Conservation (phyloP, 306 rosid genomes). For the Pterocarpus santalinus region DNA sequence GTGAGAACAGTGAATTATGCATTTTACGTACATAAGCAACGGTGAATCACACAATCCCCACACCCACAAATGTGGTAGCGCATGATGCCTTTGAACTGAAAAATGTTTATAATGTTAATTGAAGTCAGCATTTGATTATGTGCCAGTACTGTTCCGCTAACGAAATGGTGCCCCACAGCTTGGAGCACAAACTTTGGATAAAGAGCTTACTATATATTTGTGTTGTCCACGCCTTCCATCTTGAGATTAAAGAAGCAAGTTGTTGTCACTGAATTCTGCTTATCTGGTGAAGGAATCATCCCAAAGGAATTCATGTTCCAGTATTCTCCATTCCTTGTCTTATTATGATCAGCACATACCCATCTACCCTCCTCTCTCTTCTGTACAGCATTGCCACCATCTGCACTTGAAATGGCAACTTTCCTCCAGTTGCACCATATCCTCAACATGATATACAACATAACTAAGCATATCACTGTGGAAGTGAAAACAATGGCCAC, state of each 20-base stretch:
- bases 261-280: constrained; percentile 55
- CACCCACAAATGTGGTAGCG: not conserved
- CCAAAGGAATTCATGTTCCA: constrained; percentile 82
- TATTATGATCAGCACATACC: constrained; percentile 56
- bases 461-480: constrained; percentile 69
- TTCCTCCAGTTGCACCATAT: constrained; percentile 97
- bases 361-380: constrained; percentile 59
- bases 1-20: not conserved
- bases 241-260: constrained; percentile 63
- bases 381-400: constrained; percentile 48
- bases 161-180: constrained; percentile 33
- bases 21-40: not conserved
- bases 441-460: constrained; percentile 84
- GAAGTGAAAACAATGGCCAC: constrained; percentile 85
- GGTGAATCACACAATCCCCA: not conserved
- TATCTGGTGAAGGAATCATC: constrained; percentile 66
- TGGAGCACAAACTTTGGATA: constrained; percentile 17
- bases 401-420: constrained; percentile 70
- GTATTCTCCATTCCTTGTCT: constrained; percentile 68
- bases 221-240: constrained; percentile 57
- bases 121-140: constrained; percentile 36
- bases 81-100: not conserved
- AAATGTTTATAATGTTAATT: constrained; percentile 24
- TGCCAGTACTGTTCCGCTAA: not conserved
- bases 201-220: constrained; percentile 43